Base-by-base conservation (phyloP, 2,329 filamentous ascomycete genomes). In the Aspergillus intermedius region DNA sequence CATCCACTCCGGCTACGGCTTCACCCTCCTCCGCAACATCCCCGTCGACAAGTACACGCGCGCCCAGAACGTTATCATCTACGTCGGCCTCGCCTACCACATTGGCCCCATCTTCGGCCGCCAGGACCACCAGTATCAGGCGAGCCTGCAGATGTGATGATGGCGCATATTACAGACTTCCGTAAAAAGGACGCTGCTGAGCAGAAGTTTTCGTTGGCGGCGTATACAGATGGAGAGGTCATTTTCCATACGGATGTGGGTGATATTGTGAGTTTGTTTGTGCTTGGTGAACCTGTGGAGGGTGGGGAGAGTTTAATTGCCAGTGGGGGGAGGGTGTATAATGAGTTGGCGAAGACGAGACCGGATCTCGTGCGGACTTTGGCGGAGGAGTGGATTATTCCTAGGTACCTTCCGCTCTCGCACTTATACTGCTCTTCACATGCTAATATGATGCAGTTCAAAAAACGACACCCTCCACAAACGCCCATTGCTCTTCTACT, bases 401-500 rank as follows among this genome's bases (percentile, higher is more conserved):
- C 39, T 25, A 45, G 44, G 48, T 49, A 42, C n/a, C n/a, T n/a
- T n/a, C n/a, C n/a, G n/a, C n/a, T n/a, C n/a, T n/a, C n/a, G n/a
- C n/a, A n/a, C n/a, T n/a, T n/a, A n/a, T n/a, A n/a, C n/a, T n/a
- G n/a, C n/a, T n/a, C n/a, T n/a, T n/a, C n/a, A 5, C n/a, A 21
- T 40, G 37, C 5, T 35, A 13, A 35, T 13, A 5, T 5, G 15
- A 17, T n/a, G 17, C 37, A 40, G 9, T 19, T 37, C 22, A 28
- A 42, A 45, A 17, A 21, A 42, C 51, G 30, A 39, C 52, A 45
- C 22, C 8, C 15, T 46, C 21, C 19, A 0, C 34, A 13, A 35
- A n/a, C 48, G 47, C 22, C 79, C 82, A 1, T 66, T 84, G 4
- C 61, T 84, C 4, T 76, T 78, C 62, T 72, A 78, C 55, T 75